Percentiles rank a stretch among this genome's conserved stretches.
phyloP scores from a whole-genome alignment of 495 filamentous ascomycete genomes.

The Penicillium lagena region DNA sequence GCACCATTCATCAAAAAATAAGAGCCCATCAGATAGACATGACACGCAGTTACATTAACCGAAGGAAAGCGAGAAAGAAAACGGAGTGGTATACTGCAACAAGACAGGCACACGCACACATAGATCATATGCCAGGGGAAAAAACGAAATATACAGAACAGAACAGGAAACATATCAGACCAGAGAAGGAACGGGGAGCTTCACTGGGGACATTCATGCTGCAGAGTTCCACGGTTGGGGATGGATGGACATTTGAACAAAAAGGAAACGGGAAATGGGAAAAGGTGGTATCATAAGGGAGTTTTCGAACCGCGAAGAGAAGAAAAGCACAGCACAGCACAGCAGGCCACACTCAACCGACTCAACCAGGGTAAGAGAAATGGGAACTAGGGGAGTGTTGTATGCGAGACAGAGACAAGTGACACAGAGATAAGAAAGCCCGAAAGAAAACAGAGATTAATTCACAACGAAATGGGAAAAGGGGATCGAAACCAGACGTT shows the following conservation, averaged over 20 bases:
- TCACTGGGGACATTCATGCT: slow-evolving; percentile 19
- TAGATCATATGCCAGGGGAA: slow-evolving; percentile 4
- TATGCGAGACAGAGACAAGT: no score
- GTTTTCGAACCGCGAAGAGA: not conserved
- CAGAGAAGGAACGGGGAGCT: slow-evolving; percentile 4
- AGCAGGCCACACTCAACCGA: no score
- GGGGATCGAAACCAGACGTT: not conserved
- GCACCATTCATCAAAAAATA: no score
- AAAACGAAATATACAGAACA: slow-evolving; percentile 14
- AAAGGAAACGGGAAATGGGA: slow-evolving; percentile 6
- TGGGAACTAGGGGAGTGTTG: not conserved
- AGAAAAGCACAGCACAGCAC: not conserved
- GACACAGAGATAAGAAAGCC: no score
- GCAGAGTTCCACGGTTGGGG: slow-evolving; percentile 2
- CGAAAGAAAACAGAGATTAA: slow-evolving; percentile 10
- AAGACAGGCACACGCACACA: no score
- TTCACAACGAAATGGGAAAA: not conserved
- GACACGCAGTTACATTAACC: no score
- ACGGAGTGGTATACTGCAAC: not conserved
- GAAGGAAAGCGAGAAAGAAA: not conserved
- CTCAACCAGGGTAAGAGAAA: not conserved
- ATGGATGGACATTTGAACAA: no score
- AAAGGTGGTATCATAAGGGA: slow-evolving; percentile 41
- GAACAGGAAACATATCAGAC: slow-evolving; percentile 19
- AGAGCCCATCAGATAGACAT: no score